Percentiles rank a stretch among this genome's conserved stretches.
Evolutionary conservation across 176 grass and related monocot species (phyloP).

Genomic region (Lolium multiflorum): DNA sequence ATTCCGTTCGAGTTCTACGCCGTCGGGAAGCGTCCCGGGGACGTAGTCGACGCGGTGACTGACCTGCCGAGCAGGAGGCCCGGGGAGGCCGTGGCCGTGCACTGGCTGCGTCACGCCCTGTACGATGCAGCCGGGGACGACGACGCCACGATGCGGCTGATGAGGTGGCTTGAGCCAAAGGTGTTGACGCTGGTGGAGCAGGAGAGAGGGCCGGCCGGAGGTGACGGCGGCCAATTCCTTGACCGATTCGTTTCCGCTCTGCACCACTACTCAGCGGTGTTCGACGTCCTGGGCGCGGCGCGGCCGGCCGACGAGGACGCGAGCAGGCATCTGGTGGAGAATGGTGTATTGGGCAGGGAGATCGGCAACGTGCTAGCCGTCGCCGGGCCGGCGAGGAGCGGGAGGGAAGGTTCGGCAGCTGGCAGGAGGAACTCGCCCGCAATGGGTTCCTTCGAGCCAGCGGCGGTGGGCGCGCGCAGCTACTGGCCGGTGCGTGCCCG

Average conservation of each 20-base stretch:
- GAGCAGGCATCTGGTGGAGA: constrained; percentile 66
- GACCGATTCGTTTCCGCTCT: constrained; percentile 63
- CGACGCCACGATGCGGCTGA: constrained; percentile 41
- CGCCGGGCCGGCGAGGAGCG: constrained; percentile 54
- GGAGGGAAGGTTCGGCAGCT: constrained; percentile 47
- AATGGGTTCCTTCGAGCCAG: constrained; percentile 50
- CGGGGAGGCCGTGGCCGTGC: constrained; percentile 59
- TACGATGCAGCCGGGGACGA: constrained; percentile 66
- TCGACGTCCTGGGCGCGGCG: constrained; percentile 59
- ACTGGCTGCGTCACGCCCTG: constrained; percentile 61
- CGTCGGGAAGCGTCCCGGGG: constrained; percentile 49
- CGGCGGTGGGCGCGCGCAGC: constrained; percentile 50
- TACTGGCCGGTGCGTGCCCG: constrained; percentile 56
- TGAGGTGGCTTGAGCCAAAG: constrained; percentile 54
- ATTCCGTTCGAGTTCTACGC: constrained; percentile 68
- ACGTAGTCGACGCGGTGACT: constrained; percentile 25
- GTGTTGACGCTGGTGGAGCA: constrained; percentile 67
- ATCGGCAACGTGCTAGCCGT: constrained; percentile 59
- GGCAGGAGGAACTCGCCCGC: constrained; percentile 48
- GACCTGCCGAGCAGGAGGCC: constrained; percentile 28
- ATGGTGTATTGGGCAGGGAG: constrained; percentile 53
- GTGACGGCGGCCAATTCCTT: constrained; percentile 45
- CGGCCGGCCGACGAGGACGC: constrained; percentile 41
- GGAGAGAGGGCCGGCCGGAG: constrained; percentile 18
- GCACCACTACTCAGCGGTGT: constrained; percentile 64